These are phyloP conservation scores for Saturnispora besseyi DNA, from an alignment of 805 yeast genomes.

Conservation along the genomic window DNA sequence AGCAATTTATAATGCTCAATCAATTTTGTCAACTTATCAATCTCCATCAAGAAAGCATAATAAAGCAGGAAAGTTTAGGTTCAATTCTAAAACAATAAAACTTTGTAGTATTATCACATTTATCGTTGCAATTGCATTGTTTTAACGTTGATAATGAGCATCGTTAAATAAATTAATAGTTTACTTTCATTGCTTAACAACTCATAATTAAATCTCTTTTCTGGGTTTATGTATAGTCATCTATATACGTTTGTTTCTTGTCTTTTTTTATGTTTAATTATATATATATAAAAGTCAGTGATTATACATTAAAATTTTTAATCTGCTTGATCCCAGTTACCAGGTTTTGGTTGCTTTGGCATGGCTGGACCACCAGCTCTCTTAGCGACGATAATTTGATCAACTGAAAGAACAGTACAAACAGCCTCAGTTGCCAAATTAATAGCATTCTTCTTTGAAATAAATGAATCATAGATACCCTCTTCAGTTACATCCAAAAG, in stretches of 20 bases:
- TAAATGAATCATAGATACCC: slow-evolving; percentile 70
- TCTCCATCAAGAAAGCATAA: not conserved
- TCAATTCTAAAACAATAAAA: not conserved
- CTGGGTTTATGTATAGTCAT: not conserved
- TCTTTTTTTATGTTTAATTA: not conserved
- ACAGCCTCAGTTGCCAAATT: slow-evolving; percentile 95
- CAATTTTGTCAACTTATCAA: not conserved
- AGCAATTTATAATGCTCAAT: not conserved
- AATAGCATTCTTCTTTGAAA: slow-evolving; percentile 79
- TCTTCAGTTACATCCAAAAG: slow-evolving; percentile 59
- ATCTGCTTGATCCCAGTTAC: slow-evolving; percentile 95
- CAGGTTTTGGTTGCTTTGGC: slow-evolving; percentile 80
- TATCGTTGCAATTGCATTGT: not conserved
- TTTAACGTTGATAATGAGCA: not conserved
- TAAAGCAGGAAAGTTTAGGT: not conserved
- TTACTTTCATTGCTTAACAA: not conserved
- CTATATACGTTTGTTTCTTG: not conserved
- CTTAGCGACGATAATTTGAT: slow-evolving; percentile 97
- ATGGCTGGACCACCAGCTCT: slow-evolving; percentile 96
- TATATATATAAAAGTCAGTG: not conserved
- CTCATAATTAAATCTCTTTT: not conserved
- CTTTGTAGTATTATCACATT: not conserved
- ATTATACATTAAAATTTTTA: slow-evolving; percentile 20
- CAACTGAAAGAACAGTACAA: slow-evolving; percentile 79
- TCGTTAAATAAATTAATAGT: not conserved